These are phyloP conservation scores for Malbranchea zuffiana DNA, from an alignment of 2,329 filamentous ascomycete species.

Conservation along the genomic window DNA sequence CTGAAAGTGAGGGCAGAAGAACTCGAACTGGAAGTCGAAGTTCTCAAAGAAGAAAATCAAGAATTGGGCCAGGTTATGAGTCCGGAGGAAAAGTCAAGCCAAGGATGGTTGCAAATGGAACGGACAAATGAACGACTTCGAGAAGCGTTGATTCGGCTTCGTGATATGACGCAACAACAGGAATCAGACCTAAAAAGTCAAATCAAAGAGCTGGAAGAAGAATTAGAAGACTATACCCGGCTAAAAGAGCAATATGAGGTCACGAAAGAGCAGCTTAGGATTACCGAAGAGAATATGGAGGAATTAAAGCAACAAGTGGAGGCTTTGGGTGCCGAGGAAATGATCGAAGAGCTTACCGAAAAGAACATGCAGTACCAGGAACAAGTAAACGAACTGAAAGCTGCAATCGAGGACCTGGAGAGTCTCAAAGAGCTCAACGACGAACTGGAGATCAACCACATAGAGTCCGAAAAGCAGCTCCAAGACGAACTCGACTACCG, in stretches of 20 bases:
- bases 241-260: slow-evolving; percentile 60
- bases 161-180: slow-evolving; percentile 77
- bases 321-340: slow-evolving; percentile 77
- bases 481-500: slow-evolving; percentile 87
- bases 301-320: slow-evolving; percentile 87
- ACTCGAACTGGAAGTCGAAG: slow-evolving; percentile 74
- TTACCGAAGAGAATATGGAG: slow-evolving; percentile 64
- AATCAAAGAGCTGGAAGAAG: slow-evolving; percentile 61
- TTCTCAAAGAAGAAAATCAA: slow-evolving; percentile 74
- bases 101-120: slow-evolving; percentile 86
- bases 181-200: slow-evolving; percentile 69
- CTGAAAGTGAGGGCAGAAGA: slow-evolving; percentile 70
- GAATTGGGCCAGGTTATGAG: slow-evolving; percentile 77
- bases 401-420: slow-evolving; percentile 76
- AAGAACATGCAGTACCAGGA: slow-evolving; percentile 76
- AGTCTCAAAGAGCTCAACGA: slow-evolving; percentile 85
- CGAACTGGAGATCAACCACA: slow-evolving; percentile 85
- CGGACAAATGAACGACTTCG: slow-evolving; percentile 76
- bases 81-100: slow-evolving; percentile 73
- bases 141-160: slow-evolving; percentile 70
- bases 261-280: slow-evolving; percentile 60
- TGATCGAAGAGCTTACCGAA: slow-evolving; percentile 84
- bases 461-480: slow-evolving; percentile 86
- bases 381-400: slow-evolving; percentile 70
- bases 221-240: slow-evolving; percentile 55